Base-by-base conservation (phyloP, 2,329 filamentous ascomycete genomes). In the Calonectria pseudoreteaudii region DNA sequence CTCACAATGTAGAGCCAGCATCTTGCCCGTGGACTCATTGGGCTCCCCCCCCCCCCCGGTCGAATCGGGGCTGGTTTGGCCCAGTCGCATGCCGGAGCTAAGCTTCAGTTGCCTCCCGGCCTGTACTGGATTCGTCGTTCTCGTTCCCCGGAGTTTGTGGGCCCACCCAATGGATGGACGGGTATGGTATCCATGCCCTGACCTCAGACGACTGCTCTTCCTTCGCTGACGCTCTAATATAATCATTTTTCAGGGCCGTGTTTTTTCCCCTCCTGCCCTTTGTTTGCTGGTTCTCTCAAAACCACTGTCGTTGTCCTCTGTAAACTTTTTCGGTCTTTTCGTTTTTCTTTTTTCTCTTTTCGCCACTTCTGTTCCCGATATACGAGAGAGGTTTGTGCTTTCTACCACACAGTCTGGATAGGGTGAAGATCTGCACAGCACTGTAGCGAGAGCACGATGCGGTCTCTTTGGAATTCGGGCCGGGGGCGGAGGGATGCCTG, bases 381-480 rank as follows among this genome's bases (percentile, higher is more conserved):
- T 34, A 34, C 23, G 13, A 26, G 34, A 60, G 34, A 28, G n/a
- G 34, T 41, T 34, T 60, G 53, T 18, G 56, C 11, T 18, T 28
- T 53, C 16, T 41, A 18, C 13, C 38, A n/a, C 23, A 41, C 41
- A 36, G 31, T 26, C 56, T 41, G 56, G 56, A 38, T 18, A 41
- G 23, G 41, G 56, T 13, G 4, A 41, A 41, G 56, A 62, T 41
- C 56, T 41, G 56, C 34, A 41, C n/a, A 4, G n/a, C 72, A 73
- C 66, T 64, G 70, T 73, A 66, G 56, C 64, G 73, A 67, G 73
- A 75, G 70, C 4, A 80, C 79, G 79, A 74, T 74, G 74, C 76
- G 73, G 65, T 77, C 74, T 70, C 65, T 73, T 47, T 75, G 69
- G 71, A 68, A 64, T 56, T 53, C 64, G 28, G 58, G 58, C 56